Conservation (phyloP, 140 eudicot species). For the Stevia rebaudiana region DNA sequence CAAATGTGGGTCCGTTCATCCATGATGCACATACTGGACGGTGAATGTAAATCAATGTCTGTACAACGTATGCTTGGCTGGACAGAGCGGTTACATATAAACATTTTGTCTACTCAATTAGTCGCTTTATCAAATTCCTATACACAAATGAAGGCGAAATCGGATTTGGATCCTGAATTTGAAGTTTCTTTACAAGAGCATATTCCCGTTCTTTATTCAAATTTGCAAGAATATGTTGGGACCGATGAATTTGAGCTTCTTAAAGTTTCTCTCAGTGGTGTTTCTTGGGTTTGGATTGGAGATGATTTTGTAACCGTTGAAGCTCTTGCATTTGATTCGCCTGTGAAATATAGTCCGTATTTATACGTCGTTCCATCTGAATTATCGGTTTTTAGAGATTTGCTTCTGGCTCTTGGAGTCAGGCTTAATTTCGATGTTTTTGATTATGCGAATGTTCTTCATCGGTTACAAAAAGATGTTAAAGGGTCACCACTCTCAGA, state of each 20-base stretch:
- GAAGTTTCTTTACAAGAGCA: conserved; percentile 65
- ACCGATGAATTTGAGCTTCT: conserved; percentile 46
- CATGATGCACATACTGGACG: conserved; percentile 70
- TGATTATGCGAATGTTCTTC: conserved; percentile 63
- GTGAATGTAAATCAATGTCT: conserved; percentile 54
- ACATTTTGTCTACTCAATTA: conserved; percentile 57
- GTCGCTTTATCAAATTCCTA: conserved; percentile 57
- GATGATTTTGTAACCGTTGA: conserved; percentile 78
- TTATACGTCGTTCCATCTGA: conserved; percentile 94
- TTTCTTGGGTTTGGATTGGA: conserved; percentile 94
- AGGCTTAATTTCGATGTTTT: conserved; percentile 61
- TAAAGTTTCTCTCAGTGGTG: conserved; percentile 55
- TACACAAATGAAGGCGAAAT: conserved; percentile 40
- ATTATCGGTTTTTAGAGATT: conserved; percentile 61
- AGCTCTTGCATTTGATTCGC: conserved; percentile 94
- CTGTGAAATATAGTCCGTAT: conserved; percentile 91
- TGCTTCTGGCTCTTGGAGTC: conserved; percentile 84
- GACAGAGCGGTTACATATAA: conserved; percentile 54
- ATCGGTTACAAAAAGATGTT: conserved; percentile 61
- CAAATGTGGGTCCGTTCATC: conserved; percentile 89
- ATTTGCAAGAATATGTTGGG: conserved; percentile 59
- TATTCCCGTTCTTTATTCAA: conserved; percentile 51
- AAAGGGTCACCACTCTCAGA: conserved; percentile 59
- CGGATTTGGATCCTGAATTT: conserved; percentile 35
- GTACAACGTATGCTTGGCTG: conserved; percentile 79